These are phyloP conservation scores for Diaporthe capsici DNA, from an alignment of 2,329 filamentous ascomycete species.

Conservation along the genomic window DNA sequence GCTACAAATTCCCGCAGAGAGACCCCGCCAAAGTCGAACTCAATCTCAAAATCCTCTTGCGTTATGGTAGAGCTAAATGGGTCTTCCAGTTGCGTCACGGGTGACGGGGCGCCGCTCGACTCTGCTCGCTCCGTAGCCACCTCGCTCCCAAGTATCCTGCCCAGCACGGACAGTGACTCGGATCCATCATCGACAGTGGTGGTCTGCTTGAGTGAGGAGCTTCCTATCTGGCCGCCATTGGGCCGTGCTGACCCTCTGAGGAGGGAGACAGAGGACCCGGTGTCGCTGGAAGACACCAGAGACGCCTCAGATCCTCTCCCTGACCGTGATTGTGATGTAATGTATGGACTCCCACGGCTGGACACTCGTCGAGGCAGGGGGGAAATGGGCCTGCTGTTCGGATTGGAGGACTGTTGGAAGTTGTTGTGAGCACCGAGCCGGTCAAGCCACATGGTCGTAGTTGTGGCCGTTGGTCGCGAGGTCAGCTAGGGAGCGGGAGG, in stretches of 20 bases:
- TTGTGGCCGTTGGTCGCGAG: conserved; percentile 6
- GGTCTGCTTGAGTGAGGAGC: conserved; percentile 66
- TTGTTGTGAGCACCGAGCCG: conserved; percentile 34
- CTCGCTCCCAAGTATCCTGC: conserved; percentile 36
- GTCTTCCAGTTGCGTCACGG: conserved; percentile 32
- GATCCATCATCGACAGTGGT: conserved; percentile 57
- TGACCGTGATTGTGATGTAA: conserved; percentile 39
- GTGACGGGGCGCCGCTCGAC: conserved; percentile 7
- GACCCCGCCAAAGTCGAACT: conserved; percentile 84
- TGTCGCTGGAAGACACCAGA: conserved; percentile 65
- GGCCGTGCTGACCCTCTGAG: conserved; percentile 51
- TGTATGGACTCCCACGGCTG: conserved; percentile 37
- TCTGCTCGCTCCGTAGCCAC: conserved; percentile 45
- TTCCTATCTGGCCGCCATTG: conserved; percentile 66
- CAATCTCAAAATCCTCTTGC: conserved; percentile 70
- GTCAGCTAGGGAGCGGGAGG: conserved; percentile 31
- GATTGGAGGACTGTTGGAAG: conserved; percentile 34
- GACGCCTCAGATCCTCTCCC: conserved; percentile 76
- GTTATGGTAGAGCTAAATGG: conserved; percentile 50
- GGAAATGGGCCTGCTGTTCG: conserved; percentile 39
- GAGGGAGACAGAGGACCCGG: conserved; percentile 70
- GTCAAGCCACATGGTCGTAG: conserved; percentile 42
- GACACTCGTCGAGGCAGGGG: conserved; percentile 40
- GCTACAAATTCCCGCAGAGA: conserved; percentile 80
- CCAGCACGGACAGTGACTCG: conserved; percentile 66